Base-by-base conservation (phyloP, 306 rosid species). In the Sophora flavescens region DNA sequence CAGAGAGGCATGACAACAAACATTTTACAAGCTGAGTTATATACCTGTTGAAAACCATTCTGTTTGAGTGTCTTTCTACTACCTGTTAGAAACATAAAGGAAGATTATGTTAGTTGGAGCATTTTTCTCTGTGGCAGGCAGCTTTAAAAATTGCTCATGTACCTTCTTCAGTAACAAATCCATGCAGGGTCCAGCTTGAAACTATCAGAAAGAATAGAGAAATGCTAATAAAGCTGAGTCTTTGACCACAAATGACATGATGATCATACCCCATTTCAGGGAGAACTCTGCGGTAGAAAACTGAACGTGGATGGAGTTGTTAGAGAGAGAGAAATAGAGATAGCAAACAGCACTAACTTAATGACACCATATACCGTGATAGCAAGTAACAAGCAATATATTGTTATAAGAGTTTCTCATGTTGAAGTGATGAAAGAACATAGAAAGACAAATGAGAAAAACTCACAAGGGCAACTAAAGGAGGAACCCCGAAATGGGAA, bases 91-190 rank as follows among this genome's bases (percentile, higher is more conserved):
- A 78, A 74, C 58, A 73, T 59, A 69, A 58, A 8, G 52, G 0
- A 67, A 80, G 16, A 75, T 8, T 66, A 48, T 68, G 72, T 56
- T 63, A 47, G 66, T 57, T 50, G 17, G 5, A 48, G 57, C 50
- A 13, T 45, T 54, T 63, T 38, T 10, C 33, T 68, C n/a, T 8
- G 70, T 35, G 16, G 41, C 13, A 81, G 16, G 41, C 13, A 81
- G 63, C n/a, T 63, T 59, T 12, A 57, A 58, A n/a, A 64, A 74
- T 48, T 59, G 57, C 41, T 52, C 28, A 60, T 59, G 81, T 84
- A 92, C 97, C 91, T 90, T 90, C 89, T 88, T 90, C 89, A 63
- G 88, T 87, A 58, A 85, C 84, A 72, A 87, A 80, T 73, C 84
- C 88, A 11, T 78, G 64, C 68, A 85, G 93, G 63, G 89, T 75